Base-by-base conservation (phyloP, 345 rosid genomes). In the Schrenkiella parvula region DNA sequence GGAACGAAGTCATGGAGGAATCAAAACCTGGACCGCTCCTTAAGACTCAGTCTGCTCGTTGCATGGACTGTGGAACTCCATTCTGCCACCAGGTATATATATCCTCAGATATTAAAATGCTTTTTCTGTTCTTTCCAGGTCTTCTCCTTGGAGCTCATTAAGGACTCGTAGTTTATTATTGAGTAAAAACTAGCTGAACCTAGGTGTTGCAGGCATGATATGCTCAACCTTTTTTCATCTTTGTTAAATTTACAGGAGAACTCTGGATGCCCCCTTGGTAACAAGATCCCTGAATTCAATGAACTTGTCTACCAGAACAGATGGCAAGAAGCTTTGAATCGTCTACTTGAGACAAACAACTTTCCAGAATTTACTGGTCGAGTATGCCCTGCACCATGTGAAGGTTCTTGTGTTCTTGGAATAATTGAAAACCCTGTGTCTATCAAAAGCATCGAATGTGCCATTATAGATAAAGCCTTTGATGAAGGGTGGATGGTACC, bases 11-110 rank as follows among this genome's bases (percentile, higher is more conserved):
- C 61, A 89, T 82, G 89, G 88, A 87, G 83, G 87, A 82, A 72
- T 55, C 96, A 51, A 81, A 85, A 61, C 96, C 96, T 62, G 89
- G 98, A 21, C 89, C 93, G 8, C 91, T 95, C 37, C 74, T 90
- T 25, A 95, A 82, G 48, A 95, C 99, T 2, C 99, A 95, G 73
- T 86, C 99, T 15, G 98, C 99, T 44, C 97, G 99, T 60, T 95
- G 99, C 83, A 95, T 95, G 99, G 99, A 92, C 72, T 95, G 99
- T 78, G 99, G 99, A 35, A 95, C 99, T 66, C 99, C 99, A 54
- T 95, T 92, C 84, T 95, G 99, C 82, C 98, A 95, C 71, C 99
- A 95, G 95, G 99, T 85, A 71, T 64, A 48, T 26, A 29, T 15
- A 18, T 23, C 22, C 14, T 79, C 9, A 19, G 7, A 61, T 31